Conservation (phyloP, 225 moss, liverwort and hornwort species). For the Pseudisothecium myosuroides region DNA sequence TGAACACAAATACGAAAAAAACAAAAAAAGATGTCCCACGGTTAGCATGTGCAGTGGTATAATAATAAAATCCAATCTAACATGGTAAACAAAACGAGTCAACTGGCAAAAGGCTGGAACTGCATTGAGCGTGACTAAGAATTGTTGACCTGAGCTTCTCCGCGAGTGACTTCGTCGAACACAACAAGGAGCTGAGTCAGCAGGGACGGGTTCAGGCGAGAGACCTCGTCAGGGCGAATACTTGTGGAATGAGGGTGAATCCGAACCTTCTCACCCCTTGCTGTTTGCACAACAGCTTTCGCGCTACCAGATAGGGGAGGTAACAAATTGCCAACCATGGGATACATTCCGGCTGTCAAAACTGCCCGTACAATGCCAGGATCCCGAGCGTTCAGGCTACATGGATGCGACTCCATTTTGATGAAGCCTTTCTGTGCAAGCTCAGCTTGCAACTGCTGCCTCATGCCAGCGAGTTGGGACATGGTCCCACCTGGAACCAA, state of each 20-base stretch:
- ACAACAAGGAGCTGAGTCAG: constrained; percentile 56
- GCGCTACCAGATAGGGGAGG: constrained; percentile 42
- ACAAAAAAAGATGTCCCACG: background rate
- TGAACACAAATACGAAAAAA: constrained; percentile 1
- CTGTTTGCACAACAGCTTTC: constrained; percentile 80
- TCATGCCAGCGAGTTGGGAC: constrained; percentile 90
- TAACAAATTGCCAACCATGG: constrained; percentile 86
- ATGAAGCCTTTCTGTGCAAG: constrained; percentile 94
- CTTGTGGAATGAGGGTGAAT: constrained; percentile 94
- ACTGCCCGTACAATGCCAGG: constrained; percentile 91
- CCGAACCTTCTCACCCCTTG: constrained; percentile 85
- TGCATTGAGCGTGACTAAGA: background rate
- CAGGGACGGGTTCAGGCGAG: constrained; percentile 20
- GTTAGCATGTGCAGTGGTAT: background rate
- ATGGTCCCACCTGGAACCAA: constrained; percentile 62
- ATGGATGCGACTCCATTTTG: constrained; percentile 60
- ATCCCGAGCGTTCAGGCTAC: constrained; percentile 85
- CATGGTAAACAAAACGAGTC: background rate
- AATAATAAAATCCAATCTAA: background rate
- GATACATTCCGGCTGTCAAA: constrained; percentile 90
- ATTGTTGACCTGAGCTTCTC: constrained; percentile 60
- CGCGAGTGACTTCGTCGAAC: constrained; percentile 93
- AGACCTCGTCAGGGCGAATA: constrained; percentile 41
- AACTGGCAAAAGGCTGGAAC: background rate
- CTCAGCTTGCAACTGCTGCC: constrained; percentile 78